Evolutionary conservation across 2,329 filamentous ascomycete species (phyloP).

Genomic region (Fusarium agapanthi): DNA sequence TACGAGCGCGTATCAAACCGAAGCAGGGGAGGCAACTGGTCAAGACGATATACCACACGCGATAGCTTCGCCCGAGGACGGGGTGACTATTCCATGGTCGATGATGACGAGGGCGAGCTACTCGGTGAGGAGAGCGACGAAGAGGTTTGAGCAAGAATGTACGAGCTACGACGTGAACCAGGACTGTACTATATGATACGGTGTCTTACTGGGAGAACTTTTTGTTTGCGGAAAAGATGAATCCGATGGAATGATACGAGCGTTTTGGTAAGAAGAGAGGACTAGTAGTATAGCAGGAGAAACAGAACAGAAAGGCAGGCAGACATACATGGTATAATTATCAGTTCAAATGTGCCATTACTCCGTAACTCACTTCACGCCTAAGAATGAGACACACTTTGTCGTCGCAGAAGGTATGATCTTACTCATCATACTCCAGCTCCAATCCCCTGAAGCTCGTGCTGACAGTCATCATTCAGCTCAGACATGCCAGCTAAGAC

Average conservation of each 20-base stretch:
- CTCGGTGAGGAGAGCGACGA: conserved; percentile 94
- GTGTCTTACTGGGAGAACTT: conserved; percentile 20
- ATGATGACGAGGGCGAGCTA: conserved; percentile 93
- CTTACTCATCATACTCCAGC: neutral
- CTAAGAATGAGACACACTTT: neutral
- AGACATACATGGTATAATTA: conserved; percentile 15
- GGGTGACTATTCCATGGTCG: conserved; percentile 87
- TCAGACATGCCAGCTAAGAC: neutral
- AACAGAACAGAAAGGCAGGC: conserved; percentile 22
- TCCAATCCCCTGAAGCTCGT: conserved; percentile 1
- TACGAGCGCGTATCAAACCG: conserved; percentile 61
- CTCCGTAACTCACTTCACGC: neutral
- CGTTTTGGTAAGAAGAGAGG: conserved; percentile 7
- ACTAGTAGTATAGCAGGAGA: neutral
- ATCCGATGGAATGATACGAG: conserved; percentile 10
- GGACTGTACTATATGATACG: conserved; percentile 19
- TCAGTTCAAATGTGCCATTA: conserved; percentile 5
- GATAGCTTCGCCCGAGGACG: conserved; percentile 88
- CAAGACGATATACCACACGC: conserved; percentile 83
- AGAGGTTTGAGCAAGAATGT: conserved; percentile 63
- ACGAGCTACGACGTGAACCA: conserved; percentile 24
- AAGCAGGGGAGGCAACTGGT: conserved; percentile 58
- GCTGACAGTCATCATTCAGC: neutral
- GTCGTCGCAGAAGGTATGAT: neutral
- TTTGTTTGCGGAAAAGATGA: conserved; percentile 16